Percentiles rank a stretch among this genome's conserved stretches.
Evolutionary conservation across 306 rosid species (phyloP).

Genomic region (Acacia acuminata): DNA sequence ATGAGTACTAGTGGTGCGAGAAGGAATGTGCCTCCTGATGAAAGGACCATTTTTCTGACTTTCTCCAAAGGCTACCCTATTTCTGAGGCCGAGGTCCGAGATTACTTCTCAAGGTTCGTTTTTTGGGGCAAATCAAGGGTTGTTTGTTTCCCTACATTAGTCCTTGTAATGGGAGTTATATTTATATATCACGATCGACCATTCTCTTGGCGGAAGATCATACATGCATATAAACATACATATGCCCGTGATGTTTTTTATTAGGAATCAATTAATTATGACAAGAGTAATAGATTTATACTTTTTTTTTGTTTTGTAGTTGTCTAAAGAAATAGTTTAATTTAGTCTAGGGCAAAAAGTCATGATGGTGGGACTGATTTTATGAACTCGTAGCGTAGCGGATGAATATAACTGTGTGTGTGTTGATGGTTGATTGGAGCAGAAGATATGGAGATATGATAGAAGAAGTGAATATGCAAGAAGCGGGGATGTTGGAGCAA

Average conservation of each 20-base stretch:
- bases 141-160: too few relatives aligned
- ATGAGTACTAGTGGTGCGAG: neutral
- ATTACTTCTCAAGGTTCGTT: conserved; percentile 48
- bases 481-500: conserved; percentile 39
- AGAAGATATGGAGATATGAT: conserved; percentile 57
- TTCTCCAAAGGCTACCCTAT: conserved; percentile 72
- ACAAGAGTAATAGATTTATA: neutral
- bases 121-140: neutral
- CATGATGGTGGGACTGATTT: too few relatives aligned
- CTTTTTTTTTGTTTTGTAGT: too few relatives aligned
- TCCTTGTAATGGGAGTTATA: too few relatives aligned
- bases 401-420: too few relatives aligned
- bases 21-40: conserved; percentile 33
- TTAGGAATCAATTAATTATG: neutral
- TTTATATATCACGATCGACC: too few relatives aligned
- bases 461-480: conserved; percentile 61
- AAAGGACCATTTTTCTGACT: conserved; percentile 64
- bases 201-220: too few relatives aligned
- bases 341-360: too few relatives aligned
- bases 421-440: neutral
- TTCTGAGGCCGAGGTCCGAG: conserved; percentile 49
- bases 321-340: too few relatives aligned
- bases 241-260: too few relatives aligned
- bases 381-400: too few relatives aligned
- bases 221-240: too few relatives aligned